Evolutionary conservation across 2,329 filamentous ascomycete genomes (phyloP), one percentile per base, ranked within the genome.

Genomic region (Curvularia sp.): DNA sequence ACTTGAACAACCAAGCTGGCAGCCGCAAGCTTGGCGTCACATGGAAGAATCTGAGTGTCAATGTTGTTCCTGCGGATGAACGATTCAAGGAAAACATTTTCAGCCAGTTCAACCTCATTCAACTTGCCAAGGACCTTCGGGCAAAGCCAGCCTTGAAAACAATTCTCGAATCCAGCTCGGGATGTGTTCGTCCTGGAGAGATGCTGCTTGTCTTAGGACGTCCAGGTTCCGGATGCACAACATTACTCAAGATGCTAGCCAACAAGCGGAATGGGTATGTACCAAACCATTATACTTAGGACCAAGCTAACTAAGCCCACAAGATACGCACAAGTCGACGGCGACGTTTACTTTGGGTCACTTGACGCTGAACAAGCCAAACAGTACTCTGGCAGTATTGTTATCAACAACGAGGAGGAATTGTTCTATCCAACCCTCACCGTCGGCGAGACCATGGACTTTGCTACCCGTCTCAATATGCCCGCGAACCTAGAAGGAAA

Each of bases 301-400:
- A 84, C 18, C 6, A 22, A 31, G 26, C 38, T 43, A 42, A 51
- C 13, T 10, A 15, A 22, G 9, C 9, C 12, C 20, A 28, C 26
- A 15, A 51, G 49, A 43, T 51, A 51, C 33, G 1, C 84, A 88
- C 90, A 94, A 76, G 89, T 89, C 28, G 88, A 92, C 66, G 91
- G 91, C 28, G 61, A 68, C 7, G 61, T 69, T 15, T 48, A 50
- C 15, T 69, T 57, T 39, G 67, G 67, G 80, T 56, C 87, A 91
- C 65, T 87, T 83, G 69, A 81, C 72, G 85, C 90, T 10, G 89
- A 91, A 49, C 90, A 96, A 77, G 88, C 89, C 1, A 86, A 92
- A 64, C 78, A 73, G 7, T 95, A 95, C 79, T 92, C 91, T 68
- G 87, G 89, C 62, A 90, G 92, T 74, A 91, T 94, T 67, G 92